A percentile compares a stretch with the other conserved stretches of the same genome.
Evolutionary conservation across 73 alveolate species (phyloP).

Genomic region (Paramecium pentaurelia): DNA sequence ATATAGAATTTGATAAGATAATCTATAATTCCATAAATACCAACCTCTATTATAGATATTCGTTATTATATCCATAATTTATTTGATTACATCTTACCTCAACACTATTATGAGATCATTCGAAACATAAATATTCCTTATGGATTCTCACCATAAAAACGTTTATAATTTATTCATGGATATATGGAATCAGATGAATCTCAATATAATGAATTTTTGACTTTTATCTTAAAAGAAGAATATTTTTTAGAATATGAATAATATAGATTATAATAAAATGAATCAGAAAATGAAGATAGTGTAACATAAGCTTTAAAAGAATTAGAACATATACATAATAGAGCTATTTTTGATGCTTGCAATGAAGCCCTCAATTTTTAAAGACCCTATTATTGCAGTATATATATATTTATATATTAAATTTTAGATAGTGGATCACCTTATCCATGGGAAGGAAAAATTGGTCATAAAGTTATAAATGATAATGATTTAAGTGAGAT

Average conservation of each 20-base stretch:
- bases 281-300: background rate
- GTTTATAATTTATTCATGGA: slow-evolving; percentile 22
- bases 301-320: slow-evolving; percentile 31
- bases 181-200: slow-evolving; percentile 4
- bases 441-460: slow-evolving; percentile 55
- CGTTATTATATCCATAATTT: background rate
- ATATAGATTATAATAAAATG: background rate
- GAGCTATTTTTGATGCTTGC: slow-evolving; percentile 76
- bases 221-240: slow-evolving; percentile 1
- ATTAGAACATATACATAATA: slow-evolving; percentile 72
- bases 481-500: background rate
- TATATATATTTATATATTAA: background rate
- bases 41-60: background rate
- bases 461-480: background rate
- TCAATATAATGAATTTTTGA: background rate
- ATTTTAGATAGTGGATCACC: slow-evolving; percentile 42
- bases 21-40: background rate
- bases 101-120: background rate
- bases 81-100: background rate
- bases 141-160: background rate
- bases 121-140: background rate
- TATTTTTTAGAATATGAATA: slow-evolving; percentile 11
- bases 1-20: background rate
- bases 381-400: slow-evolving; percentile 67
- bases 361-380: slow-evolving; percentile 70